Percentiles rank a stretch among this genome's conserved stretches.
phyloP scores from a whole-genome alignment of 495 filamentous ascomycete genomes.

The Tuber microsphaerosporum region DNA sequence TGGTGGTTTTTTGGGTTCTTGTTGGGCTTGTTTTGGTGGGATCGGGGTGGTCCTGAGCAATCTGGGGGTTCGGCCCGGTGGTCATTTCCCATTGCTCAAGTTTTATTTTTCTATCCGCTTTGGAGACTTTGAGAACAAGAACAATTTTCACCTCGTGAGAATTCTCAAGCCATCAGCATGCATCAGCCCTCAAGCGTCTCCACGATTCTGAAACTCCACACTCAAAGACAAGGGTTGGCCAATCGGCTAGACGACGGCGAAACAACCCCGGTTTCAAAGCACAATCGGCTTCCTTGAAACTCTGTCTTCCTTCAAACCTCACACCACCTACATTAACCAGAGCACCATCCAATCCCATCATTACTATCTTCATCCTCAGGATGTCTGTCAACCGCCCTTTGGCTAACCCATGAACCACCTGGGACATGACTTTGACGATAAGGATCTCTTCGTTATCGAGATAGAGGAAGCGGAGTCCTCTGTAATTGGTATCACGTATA shows the following conservation, averaged over 20 bases:
- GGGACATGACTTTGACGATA: slow-evolving; percentile 12
- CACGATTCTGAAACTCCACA: background rate
- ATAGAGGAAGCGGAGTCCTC: background rate
- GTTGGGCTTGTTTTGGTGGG: background rate
- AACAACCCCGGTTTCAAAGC: slow-evolving; percentile 1
- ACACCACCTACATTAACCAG: background rate
- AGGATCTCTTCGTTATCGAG: background rate
- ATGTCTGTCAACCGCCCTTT: background rate
- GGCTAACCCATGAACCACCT: background rate
- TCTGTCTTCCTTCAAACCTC: slow-evolving; percentile 6
- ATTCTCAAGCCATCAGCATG: slow-evolving; percentile 14
- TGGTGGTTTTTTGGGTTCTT: background rate
- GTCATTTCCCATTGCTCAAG: slow-evolving; percentile 8
- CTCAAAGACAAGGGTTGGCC: slow-evolving; percentile 12
- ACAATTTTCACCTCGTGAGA: slow-evolving; percentile 6
- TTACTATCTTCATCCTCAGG: background rate
- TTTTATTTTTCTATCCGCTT: background rate
- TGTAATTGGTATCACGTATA: background rate
- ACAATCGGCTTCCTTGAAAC: slow-evolving; percentile 8
- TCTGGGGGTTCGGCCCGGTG: background rate
- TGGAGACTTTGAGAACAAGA: slow-evolving; percentile 3
- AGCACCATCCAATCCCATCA: background rate
- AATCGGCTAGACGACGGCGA: slow-evolving; percentile 2
- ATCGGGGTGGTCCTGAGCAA: background rate
- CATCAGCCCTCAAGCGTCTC: background rate